phyloP scores from a whole-genome alignment of 495 filamentous ascomycete species.

The Penicillium angulare region DNA sequence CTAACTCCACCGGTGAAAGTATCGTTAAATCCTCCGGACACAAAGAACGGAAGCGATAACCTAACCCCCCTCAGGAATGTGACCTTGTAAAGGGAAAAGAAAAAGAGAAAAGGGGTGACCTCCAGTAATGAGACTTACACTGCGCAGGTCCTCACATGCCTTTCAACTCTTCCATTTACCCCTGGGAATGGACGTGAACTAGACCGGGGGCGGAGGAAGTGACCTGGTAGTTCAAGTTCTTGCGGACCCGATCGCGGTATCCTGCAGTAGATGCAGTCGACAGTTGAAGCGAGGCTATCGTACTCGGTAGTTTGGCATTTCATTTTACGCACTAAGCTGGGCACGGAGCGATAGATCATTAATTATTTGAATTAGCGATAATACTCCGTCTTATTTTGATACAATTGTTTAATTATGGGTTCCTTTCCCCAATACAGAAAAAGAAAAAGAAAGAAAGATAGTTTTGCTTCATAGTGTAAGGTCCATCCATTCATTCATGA shows the following conservation, averaged over 20 bases:
- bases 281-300: constrained; percentile 1
- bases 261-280: not conserved
- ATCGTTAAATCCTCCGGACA: not conserved
- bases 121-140: not conserved
- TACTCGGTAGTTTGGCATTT: no score
- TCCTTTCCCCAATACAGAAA: no score
- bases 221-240: not conserved
- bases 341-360: not conserved
- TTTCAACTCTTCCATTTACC: no score
- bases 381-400: no score
- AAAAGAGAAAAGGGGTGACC: not conserved
- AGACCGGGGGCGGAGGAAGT: constrained; percentile 2
- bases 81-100: not conserved
- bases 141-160: not conserved
- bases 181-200: not conserved
- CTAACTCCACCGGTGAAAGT: no score
- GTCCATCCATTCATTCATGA: no score
- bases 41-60: not conserved
- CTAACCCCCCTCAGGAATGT: not conserved
- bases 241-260: constrained; percentile 7
- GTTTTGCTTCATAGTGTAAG: no score
- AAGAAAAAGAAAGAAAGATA: no score
- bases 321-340: no score
- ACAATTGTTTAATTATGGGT: no score
- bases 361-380: no score